Evolutionary conservation across 257 asterid species (phyloP).

Genomic region (Salvia hispanica): DNA sequence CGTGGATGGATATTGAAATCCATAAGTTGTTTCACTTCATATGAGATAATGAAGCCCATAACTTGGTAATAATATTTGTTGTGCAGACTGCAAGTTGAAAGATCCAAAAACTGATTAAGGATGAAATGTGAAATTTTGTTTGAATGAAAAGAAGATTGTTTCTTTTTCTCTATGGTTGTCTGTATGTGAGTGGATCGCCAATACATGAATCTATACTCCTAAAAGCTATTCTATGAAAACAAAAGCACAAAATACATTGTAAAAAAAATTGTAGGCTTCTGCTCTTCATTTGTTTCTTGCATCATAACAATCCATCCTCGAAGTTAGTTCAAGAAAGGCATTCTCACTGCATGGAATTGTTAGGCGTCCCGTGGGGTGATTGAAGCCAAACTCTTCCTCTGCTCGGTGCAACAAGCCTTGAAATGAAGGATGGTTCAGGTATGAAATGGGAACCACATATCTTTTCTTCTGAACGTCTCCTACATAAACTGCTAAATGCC

Average conservation of each 20-base stretch:
- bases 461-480: conserved; percentile 43
- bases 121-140: conserved; percentile 13
- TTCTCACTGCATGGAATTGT: conserved; percentile 53
- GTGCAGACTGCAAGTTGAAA: not conserved
- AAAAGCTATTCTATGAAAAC: conserved; percentile 28
- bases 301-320: conserved; percentile 37
- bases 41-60: too few species aligned
- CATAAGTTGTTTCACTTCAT: too few species aligned
- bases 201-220: conserved; percentile 28
- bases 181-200: conserved; percentile 24
- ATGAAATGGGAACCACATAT: conserved; percentile 50
- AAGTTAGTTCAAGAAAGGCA: conserved; percentile 45
- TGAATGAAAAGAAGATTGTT: not conserved
- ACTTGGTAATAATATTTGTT: too few species aligned
- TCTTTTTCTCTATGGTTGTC: not conserved
- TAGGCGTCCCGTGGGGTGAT: conserved; percentile 50
- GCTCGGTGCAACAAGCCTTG: conserved; percentile 48
- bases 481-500: conserved; percentile 46
- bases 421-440: conserved; percentile 54
- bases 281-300: conserved; percentile 18
- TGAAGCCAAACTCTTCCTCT: conserved; percentile 49
- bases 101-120: conserved; percentile 20
- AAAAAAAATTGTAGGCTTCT: not conserved
- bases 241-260: conserved; percentile 15
- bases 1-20: too few species aligned